These are phyloP conservation scores for Polytrichum commune DNA, from an alignment of 225 moss, liverwort and hornwort genomes.

Conservation along the genomic window DNA sequence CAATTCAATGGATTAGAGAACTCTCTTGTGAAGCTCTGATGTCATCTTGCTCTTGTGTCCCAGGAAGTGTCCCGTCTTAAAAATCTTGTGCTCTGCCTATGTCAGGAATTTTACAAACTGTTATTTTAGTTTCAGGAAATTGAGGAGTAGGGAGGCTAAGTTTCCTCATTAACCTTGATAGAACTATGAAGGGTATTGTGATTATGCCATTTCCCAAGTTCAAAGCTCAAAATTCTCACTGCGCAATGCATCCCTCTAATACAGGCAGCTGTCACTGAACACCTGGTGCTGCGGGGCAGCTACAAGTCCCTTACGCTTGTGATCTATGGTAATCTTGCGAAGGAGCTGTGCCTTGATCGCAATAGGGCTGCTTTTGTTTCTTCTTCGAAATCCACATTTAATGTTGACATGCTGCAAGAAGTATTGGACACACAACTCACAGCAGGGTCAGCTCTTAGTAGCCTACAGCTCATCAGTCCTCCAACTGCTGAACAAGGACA, in stretches of 20 bases:
- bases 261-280: conserved; percentile 95
- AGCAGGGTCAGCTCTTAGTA: conserved; percentile 21
- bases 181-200: no score
- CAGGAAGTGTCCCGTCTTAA: no score
- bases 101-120: no score
- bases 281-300: conserved; percentile 93
- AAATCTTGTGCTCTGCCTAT: no score
- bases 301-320: conserved; percentile 85
- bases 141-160: no score
- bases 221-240: no score
- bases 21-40: no score
- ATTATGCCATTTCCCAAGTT: no score
- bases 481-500: conserved; percentile 34
- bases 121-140: no score
- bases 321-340: conserved; percentile 88
- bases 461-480: conserved; percentile 27
- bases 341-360: conserved; percentile 53
- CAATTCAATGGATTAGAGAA: neutral
- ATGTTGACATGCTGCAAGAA: conserved; percentile 27
- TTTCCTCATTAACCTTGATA: no score
- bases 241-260: neutral
- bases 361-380: conserved; percentile 24
- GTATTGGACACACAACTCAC: conserved; percentile 19
- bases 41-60: no score
- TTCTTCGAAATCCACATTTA: conserved; percentile 27